Conservation (phyloP, 2,329 filamentous ascomycete species). For the Westerdykella aurantiaca region DNA sequence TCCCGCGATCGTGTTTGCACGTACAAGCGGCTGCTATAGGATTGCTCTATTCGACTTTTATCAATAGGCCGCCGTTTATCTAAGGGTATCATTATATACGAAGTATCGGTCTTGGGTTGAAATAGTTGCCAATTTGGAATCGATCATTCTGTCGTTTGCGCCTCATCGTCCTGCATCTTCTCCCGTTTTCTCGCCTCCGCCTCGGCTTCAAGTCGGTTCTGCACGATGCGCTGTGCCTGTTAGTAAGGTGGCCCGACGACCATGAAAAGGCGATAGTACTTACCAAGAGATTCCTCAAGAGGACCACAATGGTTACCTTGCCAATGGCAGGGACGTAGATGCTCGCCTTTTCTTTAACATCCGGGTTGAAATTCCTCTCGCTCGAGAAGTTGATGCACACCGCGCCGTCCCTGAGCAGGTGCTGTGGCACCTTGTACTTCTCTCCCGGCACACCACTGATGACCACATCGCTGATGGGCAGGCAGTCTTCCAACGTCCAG, state of each 20-base stretch:
- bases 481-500: constrained; percentile 72
- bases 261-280: constrained; percentile 33
- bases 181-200: constrained; percentile 18
- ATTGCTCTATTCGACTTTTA: neutral
- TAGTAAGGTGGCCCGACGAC: constrained; percentile 5
- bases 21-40: neutral
- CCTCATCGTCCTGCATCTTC: constrained; percentile 14
- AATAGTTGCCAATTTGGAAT: neutral
- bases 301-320: constrained; percentile 91
- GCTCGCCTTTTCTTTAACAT: constrained; percentile 89
- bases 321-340: constrained; percentile 97
- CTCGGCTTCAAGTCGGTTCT: constrained; percentile 37
- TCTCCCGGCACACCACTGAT: constrained; percentile 88
- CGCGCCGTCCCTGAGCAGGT: constrained; percentile 77
- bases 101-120: neutral
- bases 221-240: constrained; percentile 37
- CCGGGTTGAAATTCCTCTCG: constrained; percentile 85
- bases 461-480: constrained; percentile 86
- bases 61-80: neutral
- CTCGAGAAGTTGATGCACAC: constrained; percentile 99
- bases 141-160: constrained; percentile 2
- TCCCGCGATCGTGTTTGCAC: neutral
- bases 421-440: constrained; percentile 80
- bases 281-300: constrained; percentile 84
- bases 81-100: neutral